Conservation (phyloP, 306 rosid species). For the Prunus mume region DNA sequence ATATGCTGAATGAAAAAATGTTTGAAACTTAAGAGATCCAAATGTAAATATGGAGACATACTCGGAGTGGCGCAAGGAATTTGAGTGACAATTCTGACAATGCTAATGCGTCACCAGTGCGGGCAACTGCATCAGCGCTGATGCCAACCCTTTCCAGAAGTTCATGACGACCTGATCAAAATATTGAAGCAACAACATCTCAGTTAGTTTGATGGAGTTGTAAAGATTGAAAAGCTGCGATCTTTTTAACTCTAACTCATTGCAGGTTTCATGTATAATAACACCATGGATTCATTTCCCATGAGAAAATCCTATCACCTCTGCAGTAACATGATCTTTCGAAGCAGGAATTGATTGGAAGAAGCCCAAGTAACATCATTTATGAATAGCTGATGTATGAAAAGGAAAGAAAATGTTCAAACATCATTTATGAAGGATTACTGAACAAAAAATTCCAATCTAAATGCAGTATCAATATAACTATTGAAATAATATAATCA, state of each 20-base stretch:
- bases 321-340: background rate
- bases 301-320: background rate
- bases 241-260: background rate
- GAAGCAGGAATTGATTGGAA: background rate
- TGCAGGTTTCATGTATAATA: constrained; percentile 2
- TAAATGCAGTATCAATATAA: background rate
- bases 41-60: constrained; percentile 22
- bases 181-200: constrained; percentile 21
- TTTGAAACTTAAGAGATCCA: background rate
- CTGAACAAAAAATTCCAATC: background rate
- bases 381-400: background rate
- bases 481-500: background rate
- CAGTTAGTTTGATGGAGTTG: background rate
- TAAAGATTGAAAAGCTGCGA: background rate
- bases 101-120: constrained; percentile 68
- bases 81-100: constrained; percentile 67
- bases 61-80: constrained; percentile 83
- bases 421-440: background rate
- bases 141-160: constrained; percentile 59
- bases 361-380: background rate
- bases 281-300: background rate
- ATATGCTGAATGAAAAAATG: background rate
- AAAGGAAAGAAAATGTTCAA: background rate
- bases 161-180: constrained; percentile 70
- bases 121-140: constrained; percentile 61